Percentiles rank a stretch among this genome's conserved stretches.
Conservation (phyloP, 2,329 filamentous ascomycete species). For the Xylariales sp. region DNA sequence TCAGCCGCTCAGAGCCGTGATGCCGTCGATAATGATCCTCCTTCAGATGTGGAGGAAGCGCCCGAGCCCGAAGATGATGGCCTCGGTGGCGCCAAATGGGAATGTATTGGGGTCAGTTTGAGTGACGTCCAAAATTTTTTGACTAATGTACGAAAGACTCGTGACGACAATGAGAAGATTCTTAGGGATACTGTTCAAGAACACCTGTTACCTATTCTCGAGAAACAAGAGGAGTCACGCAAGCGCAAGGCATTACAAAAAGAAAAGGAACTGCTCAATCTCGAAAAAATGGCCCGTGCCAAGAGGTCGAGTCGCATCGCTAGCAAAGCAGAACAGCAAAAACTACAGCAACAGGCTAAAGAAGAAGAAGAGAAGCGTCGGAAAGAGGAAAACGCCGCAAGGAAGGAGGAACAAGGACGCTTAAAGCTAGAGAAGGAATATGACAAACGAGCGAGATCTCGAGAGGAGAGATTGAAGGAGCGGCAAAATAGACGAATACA, state of each 20-base stretch:
- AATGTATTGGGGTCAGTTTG: conserved; percentile 86
- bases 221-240: conserved; percentile 79
- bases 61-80: conserved; percentile 65
- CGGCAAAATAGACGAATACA: conserved; percentile 84
- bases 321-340: conserved; percentile 81
- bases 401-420: conserved; percentile 73
- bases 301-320: conserved; percentile 94
- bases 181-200: conserved; percentile 77
- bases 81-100: conserved; percentile 84
- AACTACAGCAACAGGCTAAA: conserved; percentile 75
- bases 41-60: conserved; percentile 47
- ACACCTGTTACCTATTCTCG: conserved; percentile 85
- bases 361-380: conserved; percentile 76
- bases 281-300: conserved; percentile 90
- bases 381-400: conserved; percentile 72
- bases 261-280: conserved; percentile 81
- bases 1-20: conserved; percentile 56
- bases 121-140: conserved; percentile 81
- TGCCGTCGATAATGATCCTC: conserved; percentile 51
- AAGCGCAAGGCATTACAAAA: conserved; percentile 76
- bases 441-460: conserved; percentile 81
- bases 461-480: conserved; percentile 87
- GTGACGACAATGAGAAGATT: conserved; percentile 86
- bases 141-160: conserved; percentile 76
- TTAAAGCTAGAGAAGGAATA: conserved; percentile 75